phyloP scores from a whole-genome alignment of 371 early-diverging fungal genomes.

The Mortierella sp. region DNA sequence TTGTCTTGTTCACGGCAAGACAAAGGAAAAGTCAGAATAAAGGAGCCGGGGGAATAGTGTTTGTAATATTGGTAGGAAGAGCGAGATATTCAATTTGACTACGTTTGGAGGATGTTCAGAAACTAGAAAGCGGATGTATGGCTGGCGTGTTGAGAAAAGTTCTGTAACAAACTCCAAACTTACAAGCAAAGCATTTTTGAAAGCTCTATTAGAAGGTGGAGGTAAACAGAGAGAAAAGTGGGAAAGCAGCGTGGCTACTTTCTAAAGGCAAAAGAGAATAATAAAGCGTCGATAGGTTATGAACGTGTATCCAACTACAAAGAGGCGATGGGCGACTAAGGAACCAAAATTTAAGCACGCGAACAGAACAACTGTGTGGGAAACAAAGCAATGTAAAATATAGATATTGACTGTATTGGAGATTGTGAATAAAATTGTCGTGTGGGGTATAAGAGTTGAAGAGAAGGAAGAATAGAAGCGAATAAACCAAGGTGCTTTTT shows the following conservation, averaged over 20 bases:
- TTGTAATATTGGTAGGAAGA: neutral
- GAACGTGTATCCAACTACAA: neutral
- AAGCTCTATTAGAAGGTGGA: conserved; percentile 40
- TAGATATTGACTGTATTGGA: too few species aligned
- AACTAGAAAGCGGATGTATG: conserved; percentile 32
- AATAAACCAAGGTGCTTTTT: neutral
- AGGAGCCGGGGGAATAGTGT: conserved; percentile 17
- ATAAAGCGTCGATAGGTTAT: neutral
- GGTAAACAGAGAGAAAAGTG: conserved; percentile 19
- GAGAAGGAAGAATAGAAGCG: neutral
- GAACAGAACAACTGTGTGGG: neutral
- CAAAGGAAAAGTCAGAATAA: conserved; percentile 26
- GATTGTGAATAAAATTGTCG: too few species aligned
- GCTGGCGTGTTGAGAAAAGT: conserved; percentile 22
- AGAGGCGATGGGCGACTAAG: neutral
- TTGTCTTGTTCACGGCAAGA: conserved; percentile 12
- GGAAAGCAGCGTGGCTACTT: conserved; percentile 35
- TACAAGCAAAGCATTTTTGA: conserved; percentile 55
- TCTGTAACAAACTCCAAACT: conserved; percentile 57
- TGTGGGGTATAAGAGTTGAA: neutral
- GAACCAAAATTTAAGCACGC: neutral
- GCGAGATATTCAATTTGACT: conserved; percentile 27
- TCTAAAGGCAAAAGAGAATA: neutral
- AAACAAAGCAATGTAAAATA: too few species aligned
- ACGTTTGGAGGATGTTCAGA: conserved; percentile 59